Conservation (phyloP, 306 rosid genomes). For the Quercus ilex region DNA sequence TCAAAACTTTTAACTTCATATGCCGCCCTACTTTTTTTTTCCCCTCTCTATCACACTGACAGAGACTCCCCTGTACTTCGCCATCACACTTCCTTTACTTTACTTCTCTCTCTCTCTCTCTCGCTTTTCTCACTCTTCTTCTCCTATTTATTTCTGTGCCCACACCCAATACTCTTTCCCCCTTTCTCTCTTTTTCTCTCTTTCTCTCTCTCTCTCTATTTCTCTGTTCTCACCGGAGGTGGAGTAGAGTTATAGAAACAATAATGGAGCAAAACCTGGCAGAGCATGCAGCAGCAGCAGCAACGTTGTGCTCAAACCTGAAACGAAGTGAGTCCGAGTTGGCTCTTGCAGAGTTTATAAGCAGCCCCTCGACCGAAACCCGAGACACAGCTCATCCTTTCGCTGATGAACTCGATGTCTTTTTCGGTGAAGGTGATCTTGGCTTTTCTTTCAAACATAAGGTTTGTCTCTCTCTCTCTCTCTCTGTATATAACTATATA, state of each 20-base stretch:
- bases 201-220: neutral
- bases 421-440: conserved; percentile 25
- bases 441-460: conserved; percentile 29
- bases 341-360: conserved; percentile 37
- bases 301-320: conserved; percentile 13
- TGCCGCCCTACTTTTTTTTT: conserved; percentile 46
- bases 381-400: neutral
- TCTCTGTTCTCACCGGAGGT: conserved; percentile 11
- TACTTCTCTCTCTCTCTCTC: too few species aligned
- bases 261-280: conserved; percentile 34
- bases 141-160: conserved; percentile 33
- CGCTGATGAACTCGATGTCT: conserved; percentile 25
- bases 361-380: conserved; percentile 3
- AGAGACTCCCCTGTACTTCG: neutral
- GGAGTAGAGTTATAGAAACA: neutral
- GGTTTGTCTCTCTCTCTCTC: conserved; percentile 41
- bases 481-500: too few species aligned
- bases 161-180: conserved; percentile 28
- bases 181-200: conserved; percentile 3
- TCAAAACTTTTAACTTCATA: conserved; percentile 40
- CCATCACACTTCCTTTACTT: conserved; percentile 1
- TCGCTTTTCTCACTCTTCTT: neutral
- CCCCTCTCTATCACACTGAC: neutral
- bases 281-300: neutral
- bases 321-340: conserved; percentile 47